These are phyloP conservation scores for Monosporascus cannonballus DNA, from an alignment of 2,329 filamentous ascomycete species.

Conservation along the genomic window DNA sequence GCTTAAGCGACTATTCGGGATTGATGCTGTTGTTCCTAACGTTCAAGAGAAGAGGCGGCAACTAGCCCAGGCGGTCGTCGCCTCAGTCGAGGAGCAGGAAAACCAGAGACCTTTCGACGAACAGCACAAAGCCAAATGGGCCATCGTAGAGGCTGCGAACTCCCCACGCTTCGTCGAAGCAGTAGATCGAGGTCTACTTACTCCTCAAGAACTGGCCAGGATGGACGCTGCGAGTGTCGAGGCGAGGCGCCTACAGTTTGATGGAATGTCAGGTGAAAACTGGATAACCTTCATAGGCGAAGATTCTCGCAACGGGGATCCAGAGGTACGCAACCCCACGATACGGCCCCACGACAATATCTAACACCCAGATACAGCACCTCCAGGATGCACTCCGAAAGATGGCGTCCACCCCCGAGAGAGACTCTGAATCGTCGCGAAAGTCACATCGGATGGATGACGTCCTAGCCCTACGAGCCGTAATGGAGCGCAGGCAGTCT, in stretches of 20 bases:
- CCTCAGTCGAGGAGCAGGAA: slow-evolving; percentile 8
- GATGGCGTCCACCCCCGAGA: slow-evolving; percentile 7
- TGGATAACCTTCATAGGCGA: slow-evolving; percentile 10
- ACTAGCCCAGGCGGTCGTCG: slow-evolving; percentile 7
- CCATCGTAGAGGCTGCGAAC: slow-evolving; percentile 13
- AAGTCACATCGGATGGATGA: slow-evolving; percentile 22
- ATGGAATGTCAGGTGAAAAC: slow-evolving; percentile 3
- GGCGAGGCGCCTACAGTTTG: slow-evolving; percentile 2
- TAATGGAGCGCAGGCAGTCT: slow-evolving; percentile 14
- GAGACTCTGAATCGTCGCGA: slow-evolving; percentile 1
- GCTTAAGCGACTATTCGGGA: slow-evolving; percentile 10
- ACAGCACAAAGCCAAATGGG: slow-evolving; percentile 6
- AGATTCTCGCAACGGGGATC: slow-evolving; percentile 4
- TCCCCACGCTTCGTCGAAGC: slow-evolving; percentile 17
- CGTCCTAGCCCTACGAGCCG: slow-evolving; percentile 12
- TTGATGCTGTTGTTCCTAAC: slow-evolving; percentile 1
- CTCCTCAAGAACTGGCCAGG: slow-evolving; percentile 9
- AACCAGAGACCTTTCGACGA: slow-evolving; percentile 1
- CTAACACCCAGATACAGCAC: slow-evolving; percentile 16
- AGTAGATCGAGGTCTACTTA: slow-evolving; percentile 10
- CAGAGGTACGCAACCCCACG: slow-evolving; percentile 16
- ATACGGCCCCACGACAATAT: slow-evolving; percentile 1
- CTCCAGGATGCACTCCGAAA: slow-evolving; percentile 12
- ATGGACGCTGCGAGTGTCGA: slow-evolving; percentile 9
- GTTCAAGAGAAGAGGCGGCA: slow-evolving; percentile 2